Evolutionary conservation across 2,329 filamentous ascomycete genomes (phyloP).

Genomic region (Colletotrichum trifolii): DNA sequence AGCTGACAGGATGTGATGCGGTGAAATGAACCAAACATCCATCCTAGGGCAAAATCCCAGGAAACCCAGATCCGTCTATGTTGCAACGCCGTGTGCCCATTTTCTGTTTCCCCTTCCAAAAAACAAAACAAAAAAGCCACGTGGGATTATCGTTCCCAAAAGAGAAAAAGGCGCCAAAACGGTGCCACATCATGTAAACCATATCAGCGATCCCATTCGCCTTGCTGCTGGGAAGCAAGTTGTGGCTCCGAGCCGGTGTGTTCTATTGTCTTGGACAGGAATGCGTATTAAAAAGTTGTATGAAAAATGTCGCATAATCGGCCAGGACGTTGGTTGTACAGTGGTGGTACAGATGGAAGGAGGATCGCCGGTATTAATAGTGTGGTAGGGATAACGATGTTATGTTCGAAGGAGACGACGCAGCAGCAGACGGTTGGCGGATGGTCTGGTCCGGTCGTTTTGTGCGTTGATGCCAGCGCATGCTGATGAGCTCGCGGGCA

Average conservation of each 20-base stretch:
- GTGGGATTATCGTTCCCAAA: no score
- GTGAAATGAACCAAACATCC: not conserved
- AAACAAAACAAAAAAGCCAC: constrained; percentile 34
- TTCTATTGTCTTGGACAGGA: constrained; percentile 47
- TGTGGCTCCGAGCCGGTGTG: constrained; percentile 50
- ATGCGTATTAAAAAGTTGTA: constrained; percentile 49
- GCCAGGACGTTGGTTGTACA: constrained; percentile 30
- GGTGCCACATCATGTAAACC: constrained; percentile 38
- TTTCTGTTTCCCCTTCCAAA: constrained; percentile 22
- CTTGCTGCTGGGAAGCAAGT: constrained; percentile 53
- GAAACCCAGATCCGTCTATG: constrained; percentile 33
- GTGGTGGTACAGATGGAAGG: constrained; percentile 30
- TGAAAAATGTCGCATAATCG: constrained; percentile 36
- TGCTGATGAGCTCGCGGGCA: constrained; percentile 30
- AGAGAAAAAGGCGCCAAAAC: not conserved
- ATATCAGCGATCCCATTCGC: constrained; percentile 34
- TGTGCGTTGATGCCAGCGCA: constrained; percentile 37
- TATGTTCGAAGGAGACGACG: constrained; percentile 29
- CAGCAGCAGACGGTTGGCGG: constrained; percentile 20
- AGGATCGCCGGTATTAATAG: constrained; percentile 33
- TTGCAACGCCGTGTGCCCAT: constrained; percentile 35
- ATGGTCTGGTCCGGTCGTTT: constrained; percentile 33
- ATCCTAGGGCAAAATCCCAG: constrained; percentile 22
- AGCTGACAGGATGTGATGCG: constrained; percentile 27
- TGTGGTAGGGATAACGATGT: constrained; percentile 21